Base-by-base conservation (phyloP, 306 rosid genomes). In the Morella rubra region DNA sequence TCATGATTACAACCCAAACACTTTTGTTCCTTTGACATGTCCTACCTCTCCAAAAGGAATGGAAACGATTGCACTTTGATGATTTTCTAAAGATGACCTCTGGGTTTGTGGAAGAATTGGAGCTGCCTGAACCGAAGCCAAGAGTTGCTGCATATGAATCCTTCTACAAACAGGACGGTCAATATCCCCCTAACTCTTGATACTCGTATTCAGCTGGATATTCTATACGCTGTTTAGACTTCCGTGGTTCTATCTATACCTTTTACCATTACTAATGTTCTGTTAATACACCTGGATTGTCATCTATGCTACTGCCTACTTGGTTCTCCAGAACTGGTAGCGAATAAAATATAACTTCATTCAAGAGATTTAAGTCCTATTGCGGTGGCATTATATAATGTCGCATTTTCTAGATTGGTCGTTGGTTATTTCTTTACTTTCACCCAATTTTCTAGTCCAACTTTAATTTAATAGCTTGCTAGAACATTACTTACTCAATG, bases 81-180 rank as follows among this genome's bases (percentile, higher is more conserved):
- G 97, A 91, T 73, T 95, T 95, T 66, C 59, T 92, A 74, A 81
- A 85, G 88, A 90, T 92, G 97, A 90, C 92, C 1, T 53, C 54
- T 49, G 85, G 73, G 7, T 95, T 95, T 73, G 72, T 79, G 80
- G 81, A 87, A 88, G 89, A 88, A 77, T 62, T 89, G 80, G 84
- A 89, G 79, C 82, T 80, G 80, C 93, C 97, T 58, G 88, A 92
- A 66, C 69, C 96, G 40, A 89, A 92, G 89, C 81, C 93, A 49
- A 89, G 97, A 85, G 93, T 95, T 76, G 79, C 83, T 52, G 81
- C 96, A 44, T 90, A 85, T 50, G 93, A 95, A 84, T 79, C 86
- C 22, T 88, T 88, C 89, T 92, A 78, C 62, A 59, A 69, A 53
- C 85, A 86, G 74, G 90, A 81, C 50, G 85, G 62, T 55, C 83